Percentiles rank a stretch among this genome's conserved stretches.
phyloP scores from a whole-genome alignment of 140 eudicot genomes.

The Bidens hawaiensis region DNA sequence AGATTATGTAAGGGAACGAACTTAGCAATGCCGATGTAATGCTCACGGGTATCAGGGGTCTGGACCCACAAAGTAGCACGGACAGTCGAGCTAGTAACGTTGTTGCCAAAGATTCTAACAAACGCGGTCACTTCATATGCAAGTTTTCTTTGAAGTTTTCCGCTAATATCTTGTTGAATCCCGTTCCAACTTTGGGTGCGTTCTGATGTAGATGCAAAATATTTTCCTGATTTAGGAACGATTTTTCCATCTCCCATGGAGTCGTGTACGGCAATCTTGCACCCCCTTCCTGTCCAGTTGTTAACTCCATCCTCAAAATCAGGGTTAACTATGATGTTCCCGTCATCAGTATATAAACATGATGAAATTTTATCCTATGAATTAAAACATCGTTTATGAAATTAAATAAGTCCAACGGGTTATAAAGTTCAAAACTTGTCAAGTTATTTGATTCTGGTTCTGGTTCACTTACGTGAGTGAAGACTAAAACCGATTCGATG shows the following conservation, averaged over 20 bases:
- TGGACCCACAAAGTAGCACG: conserved; percentile 79
- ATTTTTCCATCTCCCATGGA: conserved; percentile 68
- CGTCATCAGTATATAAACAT: conserved; percentile 29
- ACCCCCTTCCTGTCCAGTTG: conserved; percentile 93
- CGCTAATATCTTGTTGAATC: conserved; percentile 91
- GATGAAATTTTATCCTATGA: conserved; percentile 24
- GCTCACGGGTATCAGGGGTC: conserved; percentile 69
- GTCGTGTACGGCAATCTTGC: conserved; percentile 52
- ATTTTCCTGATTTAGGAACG: conserved; percentile 68
- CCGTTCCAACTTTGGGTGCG: conserved; percentile 94
- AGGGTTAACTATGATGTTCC: conserved; percentile 71
- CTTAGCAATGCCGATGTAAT: conserved; percentile 77
- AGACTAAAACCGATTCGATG: conserved; percentile 49
- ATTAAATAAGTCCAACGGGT: too few species aligned
- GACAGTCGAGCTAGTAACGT: conserved; percentile 45
- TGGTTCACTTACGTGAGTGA: conserved; percentile 37
- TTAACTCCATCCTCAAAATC: conserved; percentile 63
- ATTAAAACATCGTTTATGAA: neutral
- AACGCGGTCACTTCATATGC: conserved; percentile 57
- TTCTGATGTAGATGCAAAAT: conserved; percentile 62
- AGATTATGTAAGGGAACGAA: conserved; percentile 26
- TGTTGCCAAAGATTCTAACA: conserved; percentile 71
- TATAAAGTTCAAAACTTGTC: too few species aligned
- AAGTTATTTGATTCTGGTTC: neutral
- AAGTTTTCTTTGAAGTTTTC: conserved; percentile 63